Evolutionary conservation across 2,329 filamentous ascomycete species (phyloP).

Genomic region (Fusarium newnesense): DNA sequence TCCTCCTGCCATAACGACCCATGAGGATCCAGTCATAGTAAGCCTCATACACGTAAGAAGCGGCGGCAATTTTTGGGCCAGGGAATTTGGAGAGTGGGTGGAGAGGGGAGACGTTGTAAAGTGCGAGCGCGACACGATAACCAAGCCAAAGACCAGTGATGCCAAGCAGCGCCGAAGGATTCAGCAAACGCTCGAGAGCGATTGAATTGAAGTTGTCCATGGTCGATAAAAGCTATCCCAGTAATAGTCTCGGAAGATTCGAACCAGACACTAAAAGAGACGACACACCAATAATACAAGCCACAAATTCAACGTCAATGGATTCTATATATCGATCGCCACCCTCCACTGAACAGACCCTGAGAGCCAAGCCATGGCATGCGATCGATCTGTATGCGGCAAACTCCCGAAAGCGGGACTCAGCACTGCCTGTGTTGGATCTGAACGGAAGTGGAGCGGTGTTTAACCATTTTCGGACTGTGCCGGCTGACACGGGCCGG

Average conservation of each 20-base stretch:
- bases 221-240: background rate
- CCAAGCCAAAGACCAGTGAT: slow-evolving; percentile 44
- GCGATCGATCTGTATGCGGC: background rate
- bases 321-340: background rate
- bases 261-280: fast-evolving
- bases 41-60: slow-evolving; percentile 51
- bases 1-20: slow-evolving; percentile 51
- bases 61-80: slow-evolving; percentile 51
- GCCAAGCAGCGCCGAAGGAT: background rate
- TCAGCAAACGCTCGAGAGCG: background rate
- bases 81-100: slow-evolving; percentile 53
- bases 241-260: background rate
- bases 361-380: fast-evolving
- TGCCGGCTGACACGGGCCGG: background rate
- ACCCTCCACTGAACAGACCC: fast-evolving
- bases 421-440: background rate
- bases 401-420: background rate
- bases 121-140: slow-evolving; percentile 44
- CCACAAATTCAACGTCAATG: fast-evolving
- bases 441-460: background rate
- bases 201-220: background rate
- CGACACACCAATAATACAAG: background rate
- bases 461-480: background rate
- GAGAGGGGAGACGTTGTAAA: slow-evolving; percentile 54
- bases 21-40: slow-evolving; percentile 51